Conservation (phyloP, 208 protist genomes). For the Leishmania amazonensis region DNA sequence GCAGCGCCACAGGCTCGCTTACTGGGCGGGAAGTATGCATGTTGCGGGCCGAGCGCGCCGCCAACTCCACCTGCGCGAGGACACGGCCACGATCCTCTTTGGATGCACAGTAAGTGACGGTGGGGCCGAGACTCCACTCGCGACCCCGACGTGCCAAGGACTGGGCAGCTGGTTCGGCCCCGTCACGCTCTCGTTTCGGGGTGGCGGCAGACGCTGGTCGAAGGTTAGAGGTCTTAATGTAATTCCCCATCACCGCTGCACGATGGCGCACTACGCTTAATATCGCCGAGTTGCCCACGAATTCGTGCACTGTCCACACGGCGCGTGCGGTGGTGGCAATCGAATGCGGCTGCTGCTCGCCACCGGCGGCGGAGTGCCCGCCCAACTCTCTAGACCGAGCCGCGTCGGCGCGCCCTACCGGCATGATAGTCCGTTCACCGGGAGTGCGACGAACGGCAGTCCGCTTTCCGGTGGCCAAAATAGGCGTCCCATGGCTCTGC, state of each 20-base stretch:
- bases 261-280: constrained; percentile 14
- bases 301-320: constrained; percentile 3
- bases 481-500: not conserved
- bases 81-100: not conserved
- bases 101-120: not conserved
- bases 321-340: not conserved
- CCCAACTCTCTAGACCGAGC: not conserved
- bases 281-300: constrained; percentile 1
- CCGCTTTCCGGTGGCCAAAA: not conserved
- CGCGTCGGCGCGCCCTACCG: not conserved
- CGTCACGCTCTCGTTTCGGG: not conserved
- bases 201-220: not conserved
- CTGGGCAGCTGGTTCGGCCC: not conserved
- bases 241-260: not conserved
- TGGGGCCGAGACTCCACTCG: constrained; percentile 2
- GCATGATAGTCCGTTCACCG: not conserved
- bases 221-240: not conserved
- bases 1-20: not conserved
- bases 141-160: constrained; percentile 8
- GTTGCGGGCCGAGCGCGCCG: not conserved
- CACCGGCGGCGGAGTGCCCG: not conserved
- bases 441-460: not conserved
- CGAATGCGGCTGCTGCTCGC: not conserved
- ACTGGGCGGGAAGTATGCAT: not conserved
- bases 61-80: not conserved